Base-by-base conservation (phyloP, 495 filamentous ascomycete species). In the Cenococcum geophilum region DNA sequence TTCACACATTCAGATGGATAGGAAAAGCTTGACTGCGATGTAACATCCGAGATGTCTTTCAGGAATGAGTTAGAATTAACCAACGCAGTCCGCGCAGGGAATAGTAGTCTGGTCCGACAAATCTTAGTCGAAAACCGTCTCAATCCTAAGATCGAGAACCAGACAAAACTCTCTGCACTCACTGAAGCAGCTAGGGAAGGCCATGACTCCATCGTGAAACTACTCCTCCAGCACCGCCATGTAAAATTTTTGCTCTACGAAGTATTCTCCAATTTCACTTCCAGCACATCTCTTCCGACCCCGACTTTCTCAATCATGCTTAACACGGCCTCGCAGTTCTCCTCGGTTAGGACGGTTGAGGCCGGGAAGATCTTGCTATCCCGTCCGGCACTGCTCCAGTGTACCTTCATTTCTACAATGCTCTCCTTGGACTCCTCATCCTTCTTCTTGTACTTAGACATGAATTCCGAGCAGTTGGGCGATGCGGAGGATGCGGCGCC, bases 261-360 rank as follows among this genome's bases (percentile, higher is more conserved):
- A 32, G 11, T 20, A 36, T 51, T 51, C 56, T 62, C 55, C 48
- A 71, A n/a, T 45, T 68, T 62, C 4, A 72, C 61, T 27, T 71
- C 68, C 25, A 72, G 62, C 5, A 72, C 70, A 58, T 72, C 70
- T 36, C 62, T 60, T 14, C 68, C 68, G 11, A 60, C 55, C 1
- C 68, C 68, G 18, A 18, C 40, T 9, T 32, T 50, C 37, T 68
- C 68, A 53, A 72, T 69, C 70, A 72, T 70, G 16, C 52, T 45
- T 35, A 72, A 50, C 21, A 71, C 70, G 20, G 70, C 54, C 51
- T 65, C 63, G 42, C 63, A 61, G 49, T 72, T 72, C 40, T 71
- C 68, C 14, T 69, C 61, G 11, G 70, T 72, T 40, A 72, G 25
- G 1, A 69, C 23, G 25, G 70, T 71, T 47, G 63, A 56, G 49